phyloP scores from a whole-genome alignment of 371 early-diverging fungal species.

The Rhizopus sp. region DNA sequence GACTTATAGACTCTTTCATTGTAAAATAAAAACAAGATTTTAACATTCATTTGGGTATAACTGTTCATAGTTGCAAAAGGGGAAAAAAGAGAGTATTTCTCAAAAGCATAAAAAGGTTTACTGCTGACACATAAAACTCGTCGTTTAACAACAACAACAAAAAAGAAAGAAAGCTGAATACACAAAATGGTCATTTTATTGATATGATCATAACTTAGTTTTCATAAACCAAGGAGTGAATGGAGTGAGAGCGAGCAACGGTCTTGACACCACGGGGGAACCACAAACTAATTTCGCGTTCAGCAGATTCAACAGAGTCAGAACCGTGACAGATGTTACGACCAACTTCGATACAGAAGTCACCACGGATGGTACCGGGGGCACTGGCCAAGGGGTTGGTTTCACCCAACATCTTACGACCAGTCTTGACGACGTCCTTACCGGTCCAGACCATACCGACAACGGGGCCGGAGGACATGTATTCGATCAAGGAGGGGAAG shows the following conservation, averaged over 20 bases:
- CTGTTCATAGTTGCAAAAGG: too few relatives aligned
- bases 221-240: slow-evolving; percentile 81
- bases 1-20: too few relatives aligned
- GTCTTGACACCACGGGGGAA: slow-evolving; percentile 82
- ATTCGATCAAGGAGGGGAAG: slow-evolving; percentile 93
- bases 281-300: slow-evolving; percentile 98
- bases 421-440: slow-evolving; percentile 95
- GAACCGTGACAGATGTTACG: slow-evolving; percentile 99
- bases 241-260: slow-evolving; percentile 56
- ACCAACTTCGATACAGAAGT: slow-evolving; percentile 93
- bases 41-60: too few relatives aligned
- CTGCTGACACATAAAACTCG: too few relatives aligned
- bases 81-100: too few relatives aligned
- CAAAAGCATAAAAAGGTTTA: too few relatives aligned
- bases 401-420: slow-evolving; percentile 96
- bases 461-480: slow-evolving; percentile 90
- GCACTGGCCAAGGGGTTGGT: slow-evolving; percentile 91
- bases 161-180: too few relatives aligned
- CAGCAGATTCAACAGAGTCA: slow-evolving; percentile 97
- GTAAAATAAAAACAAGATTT: too few relatives aligned
- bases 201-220: slow-evolving; percentile 19
- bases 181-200: too few relatives aligned
- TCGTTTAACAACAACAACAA: too few relatives aligned
- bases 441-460: slow-evolving; percentile 97
- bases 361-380: slow-evolving; percentile 99